Evolutionary conservation across 805 yeast species (phyloP).

Genomic region (Nakazawaea populi): DNA sequence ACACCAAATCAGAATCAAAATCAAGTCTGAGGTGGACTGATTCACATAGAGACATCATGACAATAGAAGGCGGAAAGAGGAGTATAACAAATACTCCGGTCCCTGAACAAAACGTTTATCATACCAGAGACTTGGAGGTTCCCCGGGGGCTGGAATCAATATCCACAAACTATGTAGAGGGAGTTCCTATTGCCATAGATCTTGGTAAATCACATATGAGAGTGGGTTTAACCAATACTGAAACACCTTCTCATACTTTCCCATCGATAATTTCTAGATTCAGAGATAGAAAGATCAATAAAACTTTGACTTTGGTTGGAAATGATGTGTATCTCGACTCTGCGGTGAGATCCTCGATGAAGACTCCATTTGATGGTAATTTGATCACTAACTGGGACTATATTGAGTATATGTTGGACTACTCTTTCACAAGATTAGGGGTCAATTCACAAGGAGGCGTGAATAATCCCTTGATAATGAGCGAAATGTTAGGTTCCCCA

Average conservation of each 20-base stretch:
- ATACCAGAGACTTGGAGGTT: slow-evolving; percentile 33
- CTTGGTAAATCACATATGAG: slow-evolving; percentile 63
- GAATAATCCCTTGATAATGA: slow-evolving; percentile 74
- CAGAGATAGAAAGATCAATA: slow-evolving; percentile 68
- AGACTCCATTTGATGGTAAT: slow-evolving; percentile 83
- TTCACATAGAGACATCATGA: neutral
- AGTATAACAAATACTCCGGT: neutral
- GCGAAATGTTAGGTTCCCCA: slow-evolving; percentile 73
- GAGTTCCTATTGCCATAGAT: slow-evolving; percentile 83
- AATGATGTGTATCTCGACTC: slow-evolving; percentile 74
- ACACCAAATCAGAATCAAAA: neutral
- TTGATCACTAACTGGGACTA: slow-evolving; percentile 90
- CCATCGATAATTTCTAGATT: slow-evolving; percentile 66
- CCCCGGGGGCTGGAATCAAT: slow-evolving; percentile 40
- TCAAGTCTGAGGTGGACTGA: neutral
- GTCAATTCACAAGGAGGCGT: slow-evolving; percentile 49
- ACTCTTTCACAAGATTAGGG: slow-evolving; percentile 73
- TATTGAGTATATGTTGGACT: slow-evolving; percentile 77
- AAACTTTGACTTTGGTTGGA: slow-evolving; percentile 70
- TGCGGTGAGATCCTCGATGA: slow-evolving; percentile 59
- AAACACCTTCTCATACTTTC: slow-evolving; percentile 54
- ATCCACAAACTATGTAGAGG: slow-evolving; percentile 38
- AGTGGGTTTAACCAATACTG: slow-evolving; percentile 48
- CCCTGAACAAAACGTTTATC: slow-evolving; percentile 37
- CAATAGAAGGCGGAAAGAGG: neutral